Evolutionary conservation across 2,329 filamentous ascomycete species (phyloP), one percentile per base, ranked within the genome.

Genomic region (Daldinia sp.): DNA sequence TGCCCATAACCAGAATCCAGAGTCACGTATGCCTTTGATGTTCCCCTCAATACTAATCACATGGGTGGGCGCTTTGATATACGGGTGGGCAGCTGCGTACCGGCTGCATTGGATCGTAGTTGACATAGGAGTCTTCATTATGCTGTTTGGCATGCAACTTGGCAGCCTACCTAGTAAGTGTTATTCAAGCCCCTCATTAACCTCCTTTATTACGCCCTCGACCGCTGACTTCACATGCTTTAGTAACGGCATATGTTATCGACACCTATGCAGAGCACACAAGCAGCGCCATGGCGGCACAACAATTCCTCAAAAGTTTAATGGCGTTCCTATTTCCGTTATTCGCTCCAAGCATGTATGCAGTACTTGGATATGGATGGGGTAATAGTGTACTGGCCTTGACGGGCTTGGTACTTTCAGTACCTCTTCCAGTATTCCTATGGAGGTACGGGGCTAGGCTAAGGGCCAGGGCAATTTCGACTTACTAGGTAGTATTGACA

Each of bases 41-140:
- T 78, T 85, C 34, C 77, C 83, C 3, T 84, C 82, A 2, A 77
- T 78, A 0, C 63, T 85, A 19, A 77, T 85, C 50, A 78, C 85
- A 1, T 83, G 84, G 0, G 68, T 79, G 8, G 80, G 82, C 2
- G 76, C 87, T 0, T 80, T 86, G 61, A 78, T 81, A 72, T 87
- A 86, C 69, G 85, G 85, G 39, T 87, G 84, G 85, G 76, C 79
- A 0, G 83, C 83, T 0, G 76, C 85, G 45, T 76, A 78, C 35
- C 71, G 78, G 2, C 73, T 77, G 0, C 81, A 83, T 68, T 87
- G 83, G 82, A 82, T 86, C 47, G 76, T 84, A 10, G 83, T 84
- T 0, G 84, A 86, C 54, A 80, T 86, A 37, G 84, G 84, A 6
- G 82, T 81, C 3, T 71, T 74, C 0, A 77, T 83, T 10, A 80